These are phyloP conservation scores for Metarhizium brunneum DNA, from an alignment of 2,329 filamentous ascomycete genomes.

Conservation along the genomic window DNA sequence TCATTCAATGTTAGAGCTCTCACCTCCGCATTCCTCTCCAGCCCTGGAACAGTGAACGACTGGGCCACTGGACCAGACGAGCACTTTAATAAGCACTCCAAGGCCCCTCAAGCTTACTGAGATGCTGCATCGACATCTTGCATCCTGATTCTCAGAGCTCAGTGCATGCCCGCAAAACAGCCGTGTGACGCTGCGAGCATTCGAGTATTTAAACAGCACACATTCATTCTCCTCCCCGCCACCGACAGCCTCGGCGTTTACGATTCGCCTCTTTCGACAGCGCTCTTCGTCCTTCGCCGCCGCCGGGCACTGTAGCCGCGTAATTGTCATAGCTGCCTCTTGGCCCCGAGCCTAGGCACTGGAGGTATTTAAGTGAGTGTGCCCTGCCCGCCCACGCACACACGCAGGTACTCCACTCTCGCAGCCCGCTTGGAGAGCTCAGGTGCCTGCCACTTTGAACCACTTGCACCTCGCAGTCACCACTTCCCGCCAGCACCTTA, in stretches of 20 bases:
- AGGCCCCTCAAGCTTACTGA: neutral
- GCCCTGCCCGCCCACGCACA: neutral
- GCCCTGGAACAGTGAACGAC: neutral
- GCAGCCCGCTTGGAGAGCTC: neutral
- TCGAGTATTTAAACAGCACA: no score
- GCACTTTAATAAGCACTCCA: neutral
- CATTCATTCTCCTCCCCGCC: neutral
- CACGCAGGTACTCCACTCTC: neutral
- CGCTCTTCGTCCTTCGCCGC: neutral
- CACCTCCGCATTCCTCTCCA: no score
- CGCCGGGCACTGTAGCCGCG: neutral
- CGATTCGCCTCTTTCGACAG: neutral
- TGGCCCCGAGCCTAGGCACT: no score
- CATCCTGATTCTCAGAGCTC: neutral
- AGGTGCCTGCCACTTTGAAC: no score
- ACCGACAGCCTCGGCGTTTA: neutral
- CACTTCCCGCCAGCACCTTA: no score
- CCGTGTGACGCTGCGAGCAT: no score
- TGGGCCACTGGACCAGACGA: neutral
- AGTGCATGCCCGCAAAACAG: no score
- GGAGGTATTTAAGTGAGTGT: no score
- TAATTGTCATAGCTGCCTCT: neutral
- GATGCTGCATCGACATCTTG: neutral
- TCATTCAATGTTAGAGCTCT: no score
- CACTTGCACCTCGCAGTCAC: no score